A percentile compares a stretch with the other conserved stretches of the same genome.
Conservation (phyloP, 345 rosid genomes). For the Mallotus nudiflorus region DNA sequence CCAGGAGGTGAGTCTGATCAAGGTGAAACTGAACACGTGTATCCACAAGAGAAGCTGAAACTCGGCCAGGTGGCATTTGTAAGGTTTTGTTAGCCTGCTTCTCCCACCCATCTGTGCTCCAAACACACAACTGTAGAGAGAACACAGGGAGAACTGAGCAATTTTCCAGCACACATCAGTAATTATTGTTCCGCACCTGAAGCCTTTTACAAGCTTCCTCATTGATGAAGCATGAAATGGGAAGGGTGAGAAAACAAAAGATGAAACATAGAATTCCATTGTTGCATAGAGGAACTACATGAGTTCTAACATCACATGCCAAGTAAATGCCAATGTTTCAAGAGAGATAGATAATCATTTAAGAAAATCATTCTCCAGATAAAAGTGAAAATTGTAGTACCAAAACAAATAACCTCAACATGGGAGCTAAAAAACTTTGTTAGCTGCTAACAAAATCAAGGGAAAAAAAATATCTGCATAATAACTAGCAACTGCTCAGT, state of each 20-base stretch:
- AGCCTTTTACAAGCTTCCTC: neutral
- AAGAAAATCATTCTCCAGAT: slow-evolving; percentile 14
- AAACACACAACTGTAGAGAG: slow-evolving; percentile 61
- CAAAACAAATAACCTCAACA: neutral
- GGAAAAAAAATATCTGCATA: neutral
- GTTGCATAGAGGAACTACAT: slow-evolving; percentile 2
- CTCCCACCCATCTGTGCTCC: slow-evolving; percentile 83
- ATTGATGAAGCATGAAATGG: neutral
- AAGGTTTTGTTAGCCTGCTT: slow-evolving; percentile 56
- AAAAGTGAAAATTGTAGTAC: neutral
- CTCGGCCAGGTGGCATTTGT: slow-evolving; percentile 50
- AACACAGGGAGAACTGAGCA: slow-evolving; percentile 1
- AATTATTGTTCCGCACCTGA: neutral
- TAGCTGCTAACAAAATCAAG: neutral
- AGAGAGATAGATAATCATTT: neutral
- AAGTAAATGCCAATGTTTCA: neutral
- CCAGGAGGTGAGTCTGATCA: slow-evolving; percentile 68
- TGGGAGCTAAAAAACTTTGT: neutral
- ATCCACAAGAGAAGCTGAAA: slow-evolving; percentile 55
- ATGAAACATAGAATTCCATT: neutral
- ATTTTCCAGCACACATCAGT: neutral
- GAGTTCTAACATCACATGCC: slow-evolving; percentile 1
- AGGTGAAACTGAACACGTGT: slow-evolving; percentile 78
- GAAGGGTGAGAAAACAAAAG: neutral
- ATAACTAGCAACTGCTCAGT: neutral